Evolutionary conservation across 441 rosid genomes (phyloP).

Genomic region (Erysimum cheiri): DNA sequence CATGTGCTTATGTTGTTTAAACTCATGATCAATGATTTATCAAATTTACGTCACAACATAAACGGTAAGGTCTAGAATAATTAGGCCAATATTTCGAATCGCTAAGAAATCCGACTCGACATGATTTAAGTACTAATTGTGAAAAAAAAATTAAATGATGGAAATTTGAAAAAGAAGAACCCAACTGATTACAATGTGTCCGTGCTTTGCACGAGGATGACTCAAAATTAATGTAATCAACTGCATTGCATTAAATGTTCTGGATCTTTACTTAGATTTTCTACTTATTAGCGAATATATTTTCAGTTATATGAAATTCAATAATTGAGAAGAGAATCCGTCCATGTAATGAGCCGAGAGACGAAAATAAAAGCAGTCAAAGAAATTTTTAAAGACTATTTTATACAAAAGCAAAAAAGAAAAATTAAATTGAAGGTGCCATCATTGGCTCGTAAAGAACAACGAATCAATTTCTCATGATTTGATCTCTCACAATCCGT

Average conservation of each 20-base stretch:
- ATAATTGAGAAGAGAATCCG: conserved; percentile 39
- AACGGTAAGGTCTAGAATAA: not conserved
- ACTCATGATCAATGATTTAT: no score
- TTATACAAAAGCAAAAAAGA: conserved; percentile 19
- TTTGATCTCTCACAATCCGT: conserved; percentile 33
- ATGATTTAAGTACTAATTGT: not conserved
- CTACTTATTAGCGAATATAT: conserved; percentile 17
- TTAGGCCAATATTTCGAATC: not conserved
- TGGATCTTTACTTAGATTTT: not conserved
- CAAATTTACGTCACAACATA: no score
- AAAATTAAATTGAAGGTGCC: conserved; percentile 16
- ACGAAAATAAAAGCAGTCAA: conserved; percentile 39
- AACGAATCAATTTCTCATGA: conserved; percentile 38
- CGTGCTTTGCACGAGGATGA: not conserved
- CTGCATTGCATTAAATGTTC: conserved; percentile 8
- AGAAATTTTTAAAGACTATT: conserved; percentile 21
- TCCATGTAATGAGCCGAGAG: conserved; percentile 22
- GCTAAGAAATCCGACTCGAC: not conserved
- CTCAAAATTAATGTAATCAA: not conserved
- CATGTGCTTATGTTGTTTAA: not conserved
- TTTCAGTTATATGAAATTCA: conserved; percentile 16
- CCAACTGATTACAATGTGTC: not conserved
- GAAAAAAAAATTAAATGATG: not conserved
- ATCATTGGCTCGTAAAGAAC: conserved; percentile 44
- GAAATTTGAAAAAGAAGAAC: not conserved